phyloP scores from a whole-genome alignment of 768 basidiomycete species.

The Boletus pseudo-olivaceus region DNA sequence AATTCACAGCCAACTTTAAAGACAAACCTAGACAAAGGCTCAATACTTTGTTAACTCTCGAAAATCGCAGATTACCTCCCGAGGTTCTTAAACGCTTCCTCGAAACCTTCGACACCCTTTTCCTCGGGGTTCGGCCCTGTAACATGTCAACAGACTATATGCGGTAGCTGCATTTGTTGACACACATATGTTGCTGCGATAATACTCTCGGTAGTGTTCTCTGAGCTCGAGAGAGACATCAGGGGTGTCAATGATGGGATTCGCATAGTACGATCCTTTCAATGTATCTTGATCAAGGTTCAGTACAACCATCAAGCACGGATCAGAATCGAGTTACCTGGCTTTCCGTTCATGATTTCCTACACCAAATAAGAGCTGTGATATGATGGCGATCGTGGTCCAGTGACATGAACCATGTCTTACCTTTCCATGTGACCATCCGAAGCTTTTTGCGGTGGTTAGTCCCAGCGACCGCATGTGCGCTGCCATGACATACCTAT shows the following conservation, averaged over 20 bases:
- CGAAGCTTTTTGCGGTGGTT: slow-evolving; percentile 55
- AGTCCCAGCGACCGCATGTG: not conserved
- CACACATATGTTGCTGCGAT: slow-evolving; percentile 84
- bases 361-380: slow-evolving; percentile 21
- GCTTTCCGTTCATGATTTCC: slow-evolving; percentile 96
- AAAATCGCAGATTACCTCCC: slow-evolving; percentile 47
- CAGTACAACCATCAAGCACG: not conserved
- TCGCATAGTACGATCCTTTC: slow-evolving; percentile 94
- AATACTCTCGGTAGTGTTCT: slow-evolving; percentile 74
- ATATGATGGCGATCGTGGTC: not conserved
- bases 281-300: slow-evolving; percentile 54
- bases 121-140: slow-evolving; percentile 65
- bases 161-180: not conserved
- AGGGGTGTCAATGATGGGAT: slow-evolving; percentile 63
- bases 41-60: not conserved
- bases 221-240: slow-evolving; percentile 56
- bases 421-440: slow-evolving; percentile 98
- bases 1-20: slow-evolving; percentile 80
- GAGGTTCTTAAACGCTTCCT: slow-evolving; percentile 83
- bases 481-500: slow-evolving; percentile 53
- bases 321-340: slow-evolving; percentile 42
- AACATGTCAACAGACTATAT: not conserved
- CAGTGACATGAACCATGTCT: slow-evolving; percentile 1
- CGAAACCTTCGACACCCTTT: slow-evolving; percentile 67
- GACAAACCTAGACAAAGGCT: slow-evolving; percentile 52